Conservation (phyloP, 345 rosid species). For the Rubroshorea leprosula region DNA sequence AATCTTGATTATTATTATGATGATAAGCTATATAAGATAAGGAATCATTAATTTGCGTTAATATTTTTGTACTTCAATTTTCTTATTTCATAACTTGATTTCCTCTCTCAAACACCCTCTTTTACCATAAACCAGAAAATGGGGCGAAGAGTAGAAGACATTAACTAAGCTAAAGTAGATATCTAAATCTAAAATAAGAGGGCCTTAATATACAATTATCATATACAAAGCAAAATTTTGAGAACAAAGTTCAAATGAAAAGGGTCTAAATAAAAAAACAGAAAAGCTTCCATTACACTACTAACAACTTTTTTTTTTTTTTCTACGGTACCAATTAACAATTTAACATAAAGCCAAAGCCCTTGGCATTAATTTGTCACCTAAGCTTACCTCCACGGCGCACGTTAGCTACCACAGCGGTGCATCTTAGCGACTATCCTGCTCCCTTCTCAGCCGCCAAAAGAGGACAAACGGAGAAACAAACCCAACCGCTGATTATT, state of each 20-base stretch:
- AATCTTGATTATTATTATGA: too few relatives aligned
- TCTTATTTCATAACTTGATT: too few relatives aligned
- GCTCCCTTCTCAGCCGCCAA: neutral
- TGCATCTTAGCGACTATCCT: neutral
- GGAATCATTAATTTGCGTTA: too few relatives aligned
- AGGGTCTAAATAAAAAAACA: slow-evolving; percentile 7
- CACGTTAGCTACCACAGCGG: slow-evolving; percentile 26
- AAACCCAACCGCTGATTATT: too few relatives aligned
- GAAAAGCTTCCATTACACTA: slow-evolving; percentile 13
- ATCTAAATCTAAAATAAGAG: too few relatives aligned
- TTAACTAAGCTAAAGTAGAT: neutral
- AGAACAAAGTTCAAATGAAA: neutral
- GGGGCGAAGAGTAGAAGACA: neutral
- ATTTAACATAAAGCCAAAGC: slow-evolving; percentile 16
- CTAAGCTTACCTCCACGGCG: slow-evolving; percentile 20
- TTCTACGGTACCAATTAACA: slow-evolving; percentile 1
- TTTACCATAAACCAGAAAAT: neutral
- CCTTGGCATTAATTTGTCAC: slow-evolving; percentile 15
- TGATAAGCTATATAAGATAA: too few relatives aligned
- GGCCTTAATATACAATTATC: slow-evolving; percentile 13
- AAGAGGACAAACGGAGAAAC: neutral
- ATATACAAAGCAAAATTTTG: slow-evolving; percentile 5
- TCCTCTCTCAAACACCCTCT: too few relatives aligned
- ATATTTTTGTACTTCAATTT: too few relatives aligned
- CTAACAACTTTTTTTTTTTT: neutral